Percentiles rank a stretch among this genome's conserved stretches.
Conservation (phyloP, 176 grass and related monocot species). For the Leersia perrieri region DNA sequence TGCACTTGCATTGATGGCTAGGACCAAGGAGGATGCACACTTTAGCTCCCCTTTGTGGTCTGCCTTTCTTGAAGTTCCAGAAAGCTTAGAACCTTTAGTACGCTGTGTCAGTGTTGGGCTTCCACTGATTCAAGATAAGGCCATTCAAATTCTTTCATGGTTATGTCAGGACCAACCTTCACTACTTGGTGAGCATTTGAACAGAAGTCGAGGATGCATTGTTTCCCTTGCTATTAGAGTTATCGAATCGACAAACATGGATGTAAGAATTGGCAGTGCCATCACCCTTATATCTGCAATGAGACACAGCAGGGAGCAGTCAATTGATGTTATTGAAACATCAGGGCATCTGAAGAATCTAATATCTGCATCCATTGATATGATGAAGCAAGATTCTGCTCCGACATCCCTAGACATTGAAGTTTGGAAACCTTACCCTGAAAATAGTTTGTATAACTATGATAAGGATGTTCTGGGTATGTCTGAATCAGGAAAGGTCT, state of each 20-base stretch:
- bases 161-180: slow-evolving; percentile 67
- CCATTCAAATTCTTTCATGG: slow-evolving; percentile 85
- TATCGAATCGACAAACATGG: slow-evolving; percentile 62
- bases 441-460: slow-evolving; percentile 54
- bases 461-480: slow-evolving; percentile 58
- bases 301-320: slow-evolving; percentile 59
- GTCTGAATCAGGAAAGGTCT: slow-evolving; percentile 53
- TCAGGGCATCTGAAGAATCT: slow-evolving; percentile 65
- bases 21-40: slow-evolving; percentile 48
- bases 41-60: slow-evolving; percentile 58
- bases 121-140: slow-evolving; percentile 71
- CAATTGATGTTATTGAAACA: slow-evolving; percentile 58
- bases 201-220: slow-evolving; percentile 62
- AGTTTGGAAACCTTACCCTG: slow-evolving; percentile 55
- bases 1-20: slow-evolving; percentile 71
- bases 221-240: slow-evolving; percentile 71
- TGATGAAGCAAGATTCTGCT: slow-evolving; percentile 65
- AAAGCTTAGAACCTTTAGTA: slow-evolving; percentile 75
- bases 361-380: slow-evolving; percentile 69
- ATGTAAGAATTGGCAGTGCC: slow-evolving; percentile 70
- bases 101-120: slow-evolving; percentile 65
- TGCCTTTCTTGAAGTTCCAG: slow-evolving; percentile 68
- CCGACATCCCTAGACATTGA: slow-evolving; percentile 63
- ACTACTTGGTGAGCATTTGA: slow-evolving; percentile 76
- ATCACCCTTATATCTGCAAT: slow-evolving; percentile 72